Percentiles rank a stretch among this genome's conserved stretches.
These are phyloP conservation scores for Fragaria vesca DNA, from an alignment of 306 rosid genomes.

Conservation along the genomic window DNA sequence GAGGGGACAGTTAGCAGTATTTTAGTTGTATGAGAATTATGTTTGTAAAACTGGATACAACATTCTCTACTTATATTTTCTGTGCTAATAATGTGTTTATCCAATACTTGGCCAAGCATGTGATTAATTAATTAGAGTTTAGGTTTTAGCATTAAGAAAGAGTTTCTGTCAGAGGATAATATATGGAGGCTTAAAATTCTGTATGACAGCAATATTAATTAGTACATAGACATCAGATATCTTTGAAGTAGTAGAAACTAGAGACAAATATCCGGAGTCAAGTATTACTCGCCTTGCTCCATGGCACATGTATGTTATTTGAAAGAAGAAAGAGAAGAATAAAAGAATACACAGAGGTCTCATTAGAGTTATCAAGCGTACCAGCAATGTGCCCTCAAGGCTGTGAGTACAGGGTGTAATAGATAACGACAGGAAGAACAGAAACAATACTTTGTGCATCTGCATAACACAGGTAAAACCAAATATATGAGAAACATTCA, in stretches of 20 bases:
- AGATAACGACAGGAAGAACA: constrained; percentile 7
- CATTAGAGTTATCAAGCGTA: not conserved
- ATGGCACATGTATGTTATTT: not conserved
- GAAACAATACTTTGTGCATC: constrained; percentile 12
- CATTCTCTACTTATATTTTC: not conserved
- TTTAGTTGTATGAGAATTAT: not conserved
- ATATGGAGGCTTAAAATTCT: not conserved
- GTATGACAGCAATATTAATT: not conserved
- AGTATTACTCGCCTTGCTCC: not conserved
- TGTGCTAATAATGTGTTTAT: not conserved
- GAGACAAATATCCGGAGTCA: not conserved
- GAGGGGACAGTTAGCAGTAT: not conserved
- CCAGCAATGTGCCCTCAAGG: constrained; percentile 14
- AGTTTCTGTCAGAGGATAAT: not conserved
- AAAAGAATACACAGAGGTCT: not conserved
- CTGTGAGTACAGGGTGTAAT: constrained; percentile 10
- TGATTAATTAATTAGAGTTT: not conserved
- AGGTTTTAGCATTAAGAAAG: not conserved
- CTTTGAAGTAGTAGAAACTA: not conserved
- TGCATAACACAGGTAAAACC: not conserved
- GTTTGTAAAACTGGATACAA: not conserved
- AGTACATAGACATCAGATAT: not conserved
- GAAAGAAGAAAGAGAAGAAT: not conserved
- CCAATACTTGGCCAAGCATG: not conserved
- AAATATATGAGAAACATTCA: not conserved